Evolutionary conservation across 148 eudicot species (phyloP).

Genomic region (Tetragonia tetragonoides): DNA sequence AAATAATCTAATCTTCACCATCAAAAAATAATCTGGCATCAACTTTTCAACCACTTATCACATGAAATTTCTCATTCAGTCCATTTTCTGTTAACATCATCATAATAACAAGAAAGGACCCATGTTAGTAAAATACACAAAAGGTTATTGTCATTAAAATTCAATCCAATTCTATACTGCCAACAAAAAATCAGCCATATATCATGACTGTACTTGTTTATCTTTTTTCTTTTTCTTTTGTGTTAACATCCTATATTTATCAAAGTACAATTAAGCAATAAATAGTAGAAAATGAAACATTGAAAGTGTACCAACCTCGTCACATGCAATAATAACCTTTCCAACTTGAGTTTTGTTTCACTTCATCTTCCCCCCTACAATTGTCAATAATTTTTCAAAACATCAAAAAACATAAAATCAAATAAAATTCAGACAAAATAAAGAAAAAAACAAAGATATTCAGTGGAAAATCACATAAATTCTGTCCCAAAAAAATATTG

Average conservation of each 20-base stretch:
- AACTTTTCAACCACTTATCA: slow-evolving; percentile 34
- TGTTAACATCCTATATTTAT: background rate
- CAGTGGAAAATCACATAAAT: too few relatives aligned
- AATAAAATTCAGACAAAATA: background rate
- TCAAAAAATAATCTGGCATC: background rate
- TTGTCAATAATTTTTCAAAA: background rate
- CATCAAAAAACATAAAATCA: background rate
- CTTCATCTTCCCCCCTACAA: background rate
- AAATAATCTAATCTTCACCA: too few relatives aligned
- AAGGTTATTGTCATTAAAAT: too few relatives aligned
- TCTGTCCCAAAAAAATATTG: too few relatives aligned
- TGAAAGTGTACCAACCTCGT: slow-evolving; percentile 25
- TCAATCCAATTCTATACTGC: background rate
- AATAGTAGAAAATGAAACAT: slow-evolving; percentile 5
- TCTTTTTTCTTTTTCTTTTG: background rate
- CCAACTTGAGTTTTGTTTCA: slow-evolving; percentile 3
- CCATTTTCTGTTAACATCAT: slow-evolving; percentile 16
- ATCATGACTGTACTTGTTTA: slow-evolving; percentile 4
- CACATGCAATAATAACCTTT: slow-evolving; percentile 25
- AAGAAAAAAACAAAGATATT: background rate
- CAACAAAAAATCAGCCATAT: background rate
- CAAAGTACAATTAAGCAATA: slow-evolving; percentile 8
- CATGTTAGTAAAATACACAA: slow-evolving; percentile 3
- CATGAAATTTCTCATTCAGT: slow-evolving; percentile 21
- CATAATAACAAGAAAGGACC: background rate